Conservation (phyloP, 306 rosid species). For the Dryas drummondii region DNA sequence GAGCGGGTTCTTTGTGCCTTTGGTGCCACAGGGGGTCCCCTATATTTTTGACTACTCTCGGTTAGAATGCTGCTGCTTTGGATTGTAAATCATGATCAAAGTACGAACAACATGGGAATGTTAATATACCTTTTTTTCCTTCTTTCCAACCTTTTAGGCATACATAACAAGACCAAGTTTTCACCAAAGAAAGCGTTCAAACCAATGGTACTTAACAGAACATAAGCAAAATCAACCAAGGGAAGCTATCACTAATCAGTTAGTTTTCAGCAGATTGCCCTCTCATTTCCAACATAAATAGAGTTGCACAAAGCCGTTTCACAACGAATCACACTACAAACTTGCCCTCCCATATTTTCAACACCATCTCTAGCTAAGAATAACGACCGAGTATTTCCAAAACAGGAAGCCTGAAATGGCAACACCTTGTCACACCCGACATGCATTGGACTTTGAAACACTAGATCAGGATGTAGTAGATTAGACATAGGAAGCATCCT, state of each 20-base stretch:
- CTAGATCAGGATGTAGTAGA: constrained; percentile 9
- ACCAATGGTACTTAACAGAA: not conserved
- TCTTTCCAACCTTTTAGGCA: no score
- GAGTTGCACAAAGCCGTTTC: not conserved
- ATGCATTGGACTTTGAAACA: not conserved
- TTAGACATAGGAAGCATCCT: constrained; percentile 12
- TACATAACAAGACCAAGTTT: not conserved
- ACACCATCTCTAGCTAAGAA: not conserved
- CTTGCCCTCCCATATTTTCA: not conserved
- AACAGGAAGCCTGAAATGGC: not conserved
- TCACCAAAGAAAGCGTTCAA: not conserved
- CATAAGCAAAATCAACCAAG: not conserved
- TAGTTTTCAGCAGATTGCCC: not conserved
- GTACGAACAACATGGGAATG: no score
- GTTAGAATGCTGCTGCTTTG: not conserved
- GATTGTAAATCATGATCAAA: not conserved
- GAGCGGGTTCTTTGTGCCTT: not conserved
- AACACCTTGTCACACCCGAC: not conserved
- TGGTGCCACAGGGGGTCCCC: not conserved
- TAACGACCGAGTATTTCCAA: not conserved
- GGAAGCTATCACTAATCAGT: not conserved
- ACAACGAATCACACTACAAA: constrained; percentile 1
- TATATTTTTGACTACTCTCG: not conserved
- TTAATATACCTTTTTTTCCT: no score
- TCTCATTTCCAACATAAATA: not conserved